phyloP scores from a whole-genome alignment of 208 protist species.

The Acanthamoeba culbertsoni region DNA sequence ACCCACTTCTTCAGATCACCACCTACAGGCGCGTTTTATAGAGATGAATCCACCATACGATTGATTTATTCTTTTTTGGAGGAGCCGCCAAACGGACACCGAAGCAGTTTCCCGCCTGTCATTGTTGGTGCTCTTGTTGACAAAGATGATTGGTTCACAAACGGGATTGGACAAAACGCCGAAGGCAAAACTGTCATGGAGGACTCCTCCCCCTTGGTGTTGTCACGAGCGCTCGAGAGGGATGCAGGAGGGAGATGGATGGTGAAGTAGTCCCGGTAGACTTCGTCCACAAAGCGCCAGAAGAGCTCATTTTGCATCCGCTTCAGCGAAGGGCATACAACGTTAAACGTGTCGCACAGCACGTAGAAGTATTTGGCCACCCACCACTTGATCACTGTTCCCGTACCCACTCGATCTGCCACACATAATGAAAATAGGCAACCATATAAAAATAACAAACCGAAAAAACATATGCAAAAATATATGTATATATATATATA shows the following conservation, averaged over 20 bases:
- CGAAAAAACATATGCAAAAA: background rate
- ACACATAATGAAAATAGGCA: background rate
- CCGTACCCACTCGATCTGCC: background rate
- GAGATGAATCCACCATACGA: too few species aligned
- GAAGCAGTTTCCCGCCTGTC: background rate
- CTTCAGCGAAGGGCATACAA: background rate
- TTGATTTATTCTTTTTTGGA: too few species aligned
- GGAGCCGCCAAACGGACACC: background rate
- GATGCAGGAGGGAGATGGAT: background rate
- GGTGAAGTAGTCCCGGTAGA: constrained; percentile 4
- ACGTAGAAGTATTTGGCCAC: background rate
- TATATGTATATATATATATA: background rate
- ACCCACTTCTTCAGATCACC: too few species aligned
- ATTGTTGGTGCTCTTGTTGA: background rate
- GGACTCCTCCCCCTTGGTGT: too few species aligned
- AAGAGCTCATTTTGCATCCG: background rate
- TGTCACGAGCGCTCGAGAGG: too few species aligned
- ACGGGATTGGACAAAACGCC: background rate
- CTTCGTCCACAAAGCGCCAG: background rate
- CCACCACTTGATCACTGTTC: background rate
- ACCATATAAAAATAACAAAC: too few species aligned
- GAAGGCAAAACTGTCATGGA: too few species aligned
- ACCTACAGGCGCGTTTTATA: too few species aligned
- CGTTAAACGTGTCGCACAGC: background rate
- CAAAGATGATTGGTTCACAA: background rate